Percentiles rank a stretch among this genome's conserved stretches.
phyloP scores from a whole-genome alignment of 2,329 filamentous ascomycete genomes.

The Penicillium sumatraense region DNA sequence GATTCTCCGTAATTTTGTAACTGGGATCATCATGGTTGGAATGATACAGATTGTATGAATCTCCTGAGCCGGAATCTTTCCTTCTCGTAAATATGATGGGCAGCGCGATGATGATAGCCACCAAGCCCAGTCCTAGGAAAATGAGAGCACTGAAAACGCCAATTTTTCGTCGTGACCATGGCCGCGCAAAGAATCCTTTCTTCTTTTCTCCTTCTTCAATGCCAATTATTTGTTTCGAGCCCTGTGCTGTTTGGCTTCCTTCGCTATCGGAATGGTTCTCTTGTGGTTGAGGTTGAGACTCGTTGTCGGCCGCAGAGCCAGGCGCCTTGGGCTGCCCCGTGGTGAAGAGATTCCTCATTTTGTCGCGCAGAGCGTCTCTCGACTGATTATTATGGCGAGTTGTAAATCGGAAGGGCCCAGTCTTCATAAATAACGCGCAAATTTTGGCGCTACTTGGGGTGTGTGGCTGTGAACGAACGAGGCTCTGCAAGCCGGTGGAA shows the following conservation, averaged over 20 bases:
- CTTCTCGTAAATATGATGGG: conserved; percentile 21
- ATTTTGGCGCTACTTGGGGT: neutral
- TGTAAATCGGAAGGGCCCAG: neutral
- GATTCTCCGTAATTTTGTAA: conserved; percentile 22
- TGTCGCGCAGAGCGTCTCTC: neutral
- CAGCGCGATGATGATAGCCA: conserved; percentile 26
- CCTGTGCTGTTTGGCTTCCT: neutral
- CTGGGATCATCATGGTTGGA: conserved; percentile 19
- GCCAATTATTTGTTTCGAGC: neutral
- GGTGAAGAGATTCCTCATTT: neutral
- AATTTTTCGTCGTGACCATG: conserved; percentile 20
- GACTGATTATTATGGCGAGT: neutral
- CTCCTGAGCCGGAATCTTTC: conserved; percentile 3
- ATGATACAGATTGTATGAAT: conserved; percentile 3
- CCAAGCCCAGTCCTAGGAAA: conserved; percentile 15
- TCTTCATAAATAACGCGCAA: neutral
- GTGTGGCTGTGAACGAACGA: conserved; percentile 12
- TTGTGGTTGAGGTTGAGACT: conserved; percentile 2
- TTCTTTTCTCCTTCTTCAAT: conserved; percentile 2
- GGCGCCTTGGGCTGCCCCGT: neutral
- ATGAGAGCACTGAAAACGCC: conserved; percentile 10
- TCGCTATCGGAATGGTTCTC: conserved; percentile 4
- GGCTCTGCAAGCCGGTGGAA: conserved; percentile 7
- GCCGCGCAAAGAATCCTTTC: conserved; percentile 12
- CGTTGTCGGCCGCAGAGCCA: neutral